Evolutionary conservation across 2,329 filamentous ascomycete genomes (phyloP), one percentile per base, ranked within the genome.

Genomic region (Pseudopithomyces chartarum): DNA sequence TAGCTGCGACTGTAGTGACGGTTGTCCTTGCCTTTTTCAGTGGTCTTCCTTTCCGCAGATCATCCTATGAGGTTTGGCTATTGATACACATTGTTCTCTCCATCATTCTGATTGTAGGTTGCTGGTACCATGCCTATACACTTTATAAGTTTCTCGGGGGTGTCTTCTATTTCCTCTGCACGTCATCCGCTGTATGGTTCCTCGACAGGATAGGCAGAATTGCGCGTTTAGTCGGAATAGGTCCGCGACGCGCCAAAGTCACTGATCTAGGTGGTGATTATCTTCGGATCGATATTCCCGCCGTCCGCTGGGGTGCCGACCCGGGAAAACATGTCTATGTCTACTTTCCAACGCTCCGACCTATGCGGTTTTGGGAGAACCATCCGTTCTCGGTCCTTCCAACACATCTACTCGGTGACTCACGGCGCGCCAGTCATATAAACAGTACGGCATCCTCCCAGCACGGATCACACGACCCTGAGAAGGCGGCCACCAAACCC

Each of bases 311-410:
- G 26, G 26, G 26, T 29, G 26, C 26, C 8, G 26, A 29, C 8
- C 26, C 26, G 26, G 26, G 26, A 8, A 29, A 29, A 8, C 26
- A 29, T 8, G 26, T 70, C 0, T 84, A 81, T 55, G 66, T 78
- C 1, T 82, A 83, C 63, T 83, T 85, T 61, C 82, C 82, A 0
- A 78, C 76, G 0, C 60, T 83, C 3, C 74, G 48, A n/a, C 54
- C 54, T 7, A 44, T 58, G 15, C 52, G 61, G 3, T 54, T 54
- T 1, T 85, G 82, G 82, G 81, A 84, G 64, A 84, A 81, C 45
- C 83, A 85, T 61, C 82, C 82, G 0, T 85, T 85, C 61, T 83
- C 81, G 1, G 64, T 82, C 19, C 36, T 58, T 8, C 53, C 63
- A 11, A 66, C 63, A 3, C 48, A 56, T 4, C 40, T 61, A 2